Percentiles rank a stretch among this genome's conserved stretches.
These are phyloP conservation scores for Cercospora sp. DNA, from an alignment of 2,329 filamentous ascomycete genomes.

Conservation along the genomic window DNA sequence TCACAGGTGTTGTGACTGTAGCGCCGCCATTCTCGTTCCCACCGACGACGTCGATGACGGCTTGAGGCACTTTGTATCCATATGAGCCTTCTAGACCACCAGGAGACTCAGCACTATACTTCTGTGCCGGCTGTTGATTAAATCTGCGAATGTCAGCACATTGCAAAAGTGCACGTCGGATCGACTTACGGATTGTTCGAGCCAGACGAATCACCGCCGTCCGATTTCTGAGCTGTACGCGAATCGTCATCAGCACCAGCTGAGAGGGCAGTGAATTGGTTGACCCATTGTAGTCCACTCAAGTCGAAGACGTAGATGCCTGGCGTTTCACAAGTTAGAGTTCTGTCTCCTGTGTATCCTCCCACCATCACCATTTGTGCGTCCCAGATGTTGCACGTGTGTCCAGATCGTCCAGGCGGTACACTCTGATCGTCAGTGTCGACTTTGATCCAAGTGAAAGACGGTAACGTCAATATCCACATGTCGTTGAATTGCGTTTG, in stretches of 20 bases:
- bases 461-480: constrained; percentile 78
- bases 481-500: constrained; percentile 68
- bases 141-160: constrained; percentile 37
- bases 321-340: constrained; percentile 63
- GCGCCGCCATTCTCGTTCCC: constrained; percentile 66
- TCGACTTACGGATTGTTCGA: constrained; percentile 22
- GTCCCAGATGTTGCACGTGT: constrained; percentile 75
- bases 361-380: constrained; percentile 79
- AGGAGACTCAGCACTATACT: constrained; percentile 47
- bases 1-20: constrained; percentile 64
- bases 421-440: constrained; percentile 50
- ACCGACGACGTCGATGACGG: constrained; percentile 66
- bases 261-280: constrained; percentile 65
- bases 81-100: constrained; percentile 60
- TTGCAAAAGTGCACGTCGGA: too few species aligned
- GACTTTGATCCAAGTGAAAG: constrained; percentile 76
- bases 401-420: constrained; percentile 65
- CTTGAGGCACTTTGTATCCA: constrained; percentile 69
- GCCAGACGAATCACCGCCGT: constrained; percentile 14
- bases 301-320: constrained; percentile 78
- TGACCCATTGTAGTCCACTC: constrained; percentile 66
- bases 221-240: constrained; percentile 14
- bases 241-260: constrained; percentile 45
- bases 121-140: constrained; percentile 55
- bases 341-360: constrained; percentile 62